Evolutionary conservation across 768 basidiomycete species (phyloP).

Genomic region (Mycena filopes): DNA sequence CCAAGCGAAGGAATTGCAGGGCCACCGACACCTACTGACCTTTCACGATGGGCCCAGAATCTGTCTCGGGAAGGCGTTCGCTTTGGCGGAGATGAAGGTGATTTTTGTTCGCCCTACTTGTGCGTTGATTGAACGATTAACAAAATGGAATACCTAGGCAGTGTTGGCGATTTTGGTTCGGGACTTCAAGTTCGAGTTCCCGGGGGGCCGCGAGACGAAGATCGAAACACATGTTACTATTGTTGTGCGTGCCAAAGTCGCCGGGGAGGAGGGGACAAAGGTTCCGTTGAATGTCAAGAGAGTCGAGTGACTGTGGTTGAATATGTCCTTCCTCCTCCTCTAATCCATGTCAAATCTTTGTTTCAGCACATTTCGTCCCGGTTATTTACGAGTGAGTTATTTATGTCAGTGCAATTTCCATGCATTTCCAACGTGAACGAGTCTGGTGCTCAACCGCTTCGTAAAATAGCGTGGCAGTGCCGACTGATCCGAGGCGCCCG

Average conservation of each 20-base stretch:
- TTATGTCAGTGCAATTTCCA: no score
- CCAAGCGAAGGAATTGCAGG: constrained; percentile 46
- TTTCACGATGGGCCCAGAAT: constrained; percentile 57
- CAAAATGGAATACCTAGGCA: constrained; percentile 21
- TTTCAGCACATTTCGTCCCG: no score
- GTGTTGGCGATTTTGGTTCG: constrained; percentile 44
- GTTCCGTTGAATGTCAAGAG: constrained; percentile 21
- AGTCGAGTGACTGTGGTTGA: constrained; percentile 14
- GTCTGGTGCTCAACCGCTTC: no score
- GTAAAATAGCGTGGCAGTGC: no score
- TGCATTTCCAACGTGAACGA: no score
- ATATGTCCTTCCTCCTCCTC: no score
- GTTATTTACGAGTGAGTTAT: no score
- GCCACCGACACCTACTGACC: constrained; percentile 52
- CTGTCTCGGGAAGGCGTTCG: constrained; percentile 57
- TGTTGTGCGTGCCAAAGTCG: constrained; percentile 33
- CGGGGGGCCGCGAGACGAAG: constrained; percentile 41
- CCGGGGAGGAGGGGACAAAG: constrained; percentile 16
- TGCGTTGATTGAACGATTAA: background rate
- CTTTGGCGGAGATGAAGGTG: constrained; percentile 43
- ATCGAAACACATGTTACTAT: constrained; percentile 31
- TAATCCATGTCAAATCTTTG: no score
- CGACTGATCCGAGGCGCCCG: no score
- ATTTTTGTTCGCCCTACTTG: no score
- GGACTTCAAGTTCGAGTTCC: constrained; percentile 40